Evolutionary conservation across 2,329 filamentous ascomycete species (phyloP), one percentile per base, ranked within the genome.

Genomic region (Shiraia sp.): DNA sequence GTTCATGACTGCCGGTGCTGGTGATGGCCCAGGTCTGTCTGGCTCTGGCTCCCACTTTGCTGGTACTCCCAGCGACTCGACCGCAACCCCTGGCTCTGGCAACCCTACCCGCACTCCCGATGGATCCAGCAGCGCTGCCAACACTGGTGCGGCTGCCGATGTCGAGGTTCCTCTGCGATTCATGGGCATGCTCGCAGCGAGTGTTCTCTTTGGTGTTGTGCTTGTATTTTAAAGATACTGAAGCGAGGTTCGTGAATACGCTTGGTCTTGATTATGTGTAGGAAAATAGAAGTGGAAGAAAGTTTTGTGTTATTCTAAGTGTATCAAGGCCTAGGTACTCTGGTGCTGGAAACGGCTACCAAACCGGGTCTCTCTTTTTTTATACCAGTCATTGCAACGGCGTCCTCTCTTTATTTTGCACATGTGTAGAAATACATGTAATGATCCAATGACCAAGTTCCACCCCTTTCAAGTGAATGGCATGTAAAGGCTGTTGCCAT

Each of bases 1-100:
- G 61, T 85, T 75, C 72, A 66, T 85, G 74, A 73, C 69, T 31
- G 56, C 75, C 1, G 81, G 82, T 52, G 80, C 81, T 35, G 82
- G 82, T 30, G 72, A 68, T 22, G 81, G 76, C 4, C 70, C 72
- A 14, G 82, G 82, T 58, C 79, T 85, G 48, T 44, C 45, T 4
- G 81, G 81, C 28, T 45, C 68, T 46, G 81, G 62, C 9, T 62
- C 57, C 7, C 65, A 68, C 49, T 66, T 63, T 31, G 53, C 58
- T 27, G 63, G 63, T 12, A 51, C 60, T 45, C 24, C 61, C 14
- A 64, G 59, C 45, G 52, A 55, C 35, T 50, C 51, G 1, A 61
- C 57, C 24, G 64, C 62, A 15, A 55, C 52, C 2, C 45, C 62
- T 15, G 64, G 61, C 17, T 61, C 61, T 35, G 62, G 62, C n/a